phyloP scores from a whole-genome alignment of 306 rosid genomes.

The Pueraria montana region DNA sequence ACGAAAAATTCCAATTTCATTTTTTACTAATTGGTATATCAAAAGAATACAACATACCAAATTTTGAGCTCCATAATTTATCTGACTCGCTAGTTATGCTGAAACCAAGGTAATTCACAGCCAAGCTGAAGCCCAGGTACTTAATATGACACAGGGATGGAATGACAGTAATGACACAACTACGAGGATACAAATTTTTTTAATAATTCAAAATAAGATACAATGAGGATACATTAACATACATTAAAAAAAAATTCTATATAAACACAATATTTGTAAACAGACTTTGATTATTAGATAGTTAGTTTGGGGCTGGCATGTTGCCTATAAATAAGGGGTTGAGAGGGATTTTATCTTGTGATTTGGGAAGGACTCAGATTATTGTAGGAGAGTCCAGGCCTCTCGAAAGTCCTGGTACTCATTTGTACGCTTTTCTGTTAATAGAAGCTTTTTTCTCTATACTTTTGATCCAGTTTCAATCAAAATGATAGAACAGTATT shows the following conservation, averaged over 20 bases:
- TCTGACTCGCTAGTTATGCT: neutral
- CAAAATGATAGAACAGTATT: neutral
- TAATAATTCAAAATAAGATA: neutral
- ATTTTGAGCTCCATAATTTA: constrained; percentile 23
- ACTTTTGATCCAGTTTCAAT: neutral
- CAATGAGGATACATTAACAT: neutral
- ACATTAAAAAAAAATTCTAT: neutral
- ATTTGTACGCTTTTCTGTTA: neutral
- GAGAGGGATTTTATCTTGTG: neutral
- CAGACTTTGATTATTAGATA: neutral
- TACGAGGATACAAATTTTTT: neutral
- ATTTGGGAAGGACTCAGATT: neutral
- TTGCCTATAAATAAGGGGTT: neutral
- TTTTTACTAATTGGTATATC: neutral
- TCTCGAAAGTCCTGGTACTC: neutral
- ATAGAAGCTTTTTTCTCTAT: neutral
- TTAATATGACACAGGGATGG: neutral
- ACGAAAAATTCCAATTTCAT: constrained; percentile 5
- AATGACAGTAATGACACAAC: neutral
- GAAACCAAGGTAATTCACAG: constrained; percentile 12
- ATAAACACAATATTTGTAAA: neutral
- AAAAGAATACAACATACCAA: neutral
- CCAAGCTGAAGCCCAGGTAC: no score
- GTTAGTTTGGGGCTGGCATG: neutral
- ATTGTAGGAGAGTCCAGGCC: neutral